phyloP scores from a whole-genome alignment of 495 filamentous ascomycete species.

The Neurospora sp. region DNA sequence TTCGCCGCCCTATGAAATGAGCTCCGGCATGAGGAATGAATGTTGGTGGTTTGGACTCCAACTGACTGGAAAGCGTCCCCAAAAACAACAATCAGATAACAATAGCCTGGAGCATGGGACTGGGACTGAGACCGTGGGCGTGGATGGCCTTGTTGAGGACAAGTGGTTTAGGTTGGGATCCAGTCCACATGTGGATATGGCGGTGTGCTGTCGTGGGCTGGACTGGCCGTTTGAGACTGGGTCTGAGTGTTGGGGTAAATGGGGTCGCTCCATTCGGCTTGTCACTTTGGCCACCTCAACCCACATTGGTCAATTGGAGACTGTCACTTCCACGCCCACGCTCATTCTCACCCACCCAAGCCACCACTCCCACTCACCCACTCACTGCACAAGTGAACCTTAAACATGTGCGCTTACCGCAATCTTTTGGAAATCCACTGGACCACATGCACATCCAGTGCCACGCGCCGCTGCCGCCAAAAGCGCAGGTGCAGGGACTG shows the following conservation, averaged over 20 bases:
- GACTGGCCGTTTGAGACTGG: background rate
- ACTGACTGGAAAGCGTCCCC: background rate
- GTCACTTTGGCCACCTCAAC: background rate
- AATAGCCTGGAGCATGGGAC: background rate
- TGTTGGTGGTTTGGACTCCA: background rate
- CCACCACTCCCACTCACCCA: too few species aligned
- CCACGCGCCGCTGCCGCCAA: background rate
- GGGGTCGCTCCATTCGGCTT: background rate
- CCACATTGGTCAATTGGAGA: background rate
- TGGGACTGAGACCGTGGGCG: background rate
- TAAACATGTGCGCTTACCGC: background rate
- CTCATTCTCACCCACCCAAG: too few species aligned
- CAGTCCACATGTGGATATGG: background rate
- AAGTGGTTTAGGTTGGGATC: background rate
- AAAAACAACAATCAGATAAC: background rate
- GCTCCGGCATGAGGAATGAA: background rate
- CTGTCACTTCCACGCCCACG: background rate
- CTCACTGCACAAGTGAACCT: background rate
- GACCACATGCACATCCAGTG: background rate
- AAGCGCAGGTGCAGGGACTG: background rate
- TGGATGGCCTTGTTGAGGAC: background rate
- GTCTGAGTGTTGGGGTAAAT: background rate
- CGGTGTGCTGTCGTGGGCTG: background rate
- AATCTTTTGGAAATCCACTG: background rate
- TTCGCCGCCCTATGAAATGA: background rate